Conservation (phyloP, 352 stramenopile genomes). For the Thraustochytrium striatum region DNA sequence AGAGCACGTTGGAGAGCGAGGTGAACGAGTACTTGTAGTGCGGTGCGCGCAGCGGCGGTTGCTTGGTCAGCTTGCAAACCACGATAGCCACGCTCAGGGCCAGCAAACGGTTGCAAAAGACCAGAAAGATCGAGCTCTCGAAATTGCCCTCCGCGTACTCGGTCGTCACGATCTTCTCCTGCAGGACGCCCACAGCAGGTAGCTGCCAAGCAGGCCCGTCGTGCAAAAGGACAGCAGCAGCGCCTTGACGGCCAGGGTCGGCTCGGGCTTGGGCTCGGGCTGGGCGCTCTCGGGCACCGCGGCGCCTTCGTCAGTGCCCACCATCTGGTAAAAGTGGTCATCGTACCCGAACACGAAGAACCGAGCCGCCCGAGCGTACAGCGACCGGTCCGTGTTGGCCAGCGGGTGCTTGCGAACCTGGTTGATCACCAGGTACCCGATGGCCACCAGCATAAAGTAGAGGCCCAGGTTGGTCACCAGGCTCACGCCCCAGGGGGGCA, state of each 20-base stretch:
- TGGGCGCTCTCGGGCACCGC: conserved; percentile 7
- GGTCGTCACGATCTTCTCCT: conserved; percentile 49
- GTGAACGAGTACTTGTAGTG: conserved; percentile 51
- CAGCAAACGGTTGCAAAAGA: conserved; percentile 47
- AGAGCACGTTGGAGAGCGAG: conserved; percentile 43
- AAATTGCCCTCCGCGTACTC: conserved; percentile 42
- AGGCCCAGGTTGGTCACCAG: conserved; percentile 43
- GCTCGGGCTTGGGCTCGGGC: background rate
- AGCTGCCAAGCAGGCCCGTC: conserved; percentile 38
- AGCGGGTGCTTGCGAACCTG: conserved; percentile 34
- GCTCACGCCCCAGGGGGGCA: conserved; percentile 26
- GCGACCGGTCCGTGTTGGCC: background rate
- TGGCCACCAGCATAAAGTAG: conserved; percentile 45
- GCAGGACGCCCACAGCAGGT: conserved; percentile 45
- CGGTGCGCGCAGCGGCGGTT: conserved; percentile 15
- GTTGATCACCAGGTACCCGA: conserved; percentile 40
- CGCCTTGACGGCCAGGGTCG: background rate
- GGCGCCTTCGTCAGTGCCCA: background rate
- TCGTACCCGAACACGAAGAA: conserved; percentile 43
- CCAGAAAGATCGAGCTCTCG: conserved; percentile 43
- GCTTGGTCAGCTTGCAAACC: conserved; percentile 23
- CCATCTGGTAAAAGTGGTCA: background rate
- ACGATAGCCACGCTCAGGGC: conserved; percentile 31
- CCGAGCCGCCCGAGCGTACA: background rate
- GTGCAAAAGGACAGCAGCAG: conserved; percentile 45